Base-by-base conservation (phyloP, 2,329 filamentous ascomycete species). In the Ramularia endophylla region DNA sequence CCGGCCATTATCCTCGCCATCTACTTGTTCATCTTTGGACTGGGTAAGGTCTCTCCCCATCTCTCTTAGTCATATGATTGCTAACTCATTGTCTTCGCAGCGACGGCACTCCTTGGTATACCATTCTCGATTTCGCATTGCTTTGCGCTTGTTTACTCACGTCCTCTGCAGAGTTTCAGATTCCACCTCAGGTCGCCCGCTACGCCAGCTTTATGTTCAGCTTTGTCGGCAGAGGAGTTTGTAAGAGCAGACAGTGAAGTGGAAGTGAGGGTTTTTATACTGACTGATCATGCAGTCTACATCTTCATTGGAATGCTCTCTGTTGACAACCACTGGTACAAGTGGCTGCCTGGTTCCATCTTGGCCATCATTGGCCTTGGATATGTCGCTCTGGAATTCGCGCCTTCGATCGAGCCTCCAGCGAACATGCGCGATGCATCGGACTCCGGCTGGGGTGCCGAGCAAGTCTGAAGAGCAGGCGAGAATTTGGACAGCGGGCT, bases 141-240 rank as follows among this genome's bases (percentile, higher is more conserved):
- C 29, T 33, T 27, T 15, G 28, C 16, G 11, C 7, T 30, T 32
- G 25, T 16, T n/a, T 28, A 29, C 34, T 52, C 17, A 56, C 44
- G 15, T 15, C n/a, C 15, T 7, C 5, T 28, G 27, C 54, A 68
- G 92, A 98, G 69, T 94, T 97, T 72, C 85, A 95, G 68, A 90
- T 95, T 56, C 90, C 92, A 37, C 87, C 89, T 45, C 89, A 95
- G 65, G 76, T 95, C 40, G 84, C 88, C 44, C 83, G 87, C 69
- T 95, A 97, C 72, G 90, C 88, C 40, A 94, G 87, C 8, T 98
- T 98, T 74, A 82, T 97, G 68, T 97, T 97, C 74, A 94, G 87
- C 43, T 97, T 98, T 75, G 71, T 97, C 55, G 92, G 92, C 48
- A 88, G 92, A 62, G 92, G 92, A 68, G 75, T 87, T 64, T 97